phyloP scores from a whole-genome alignment of 495 filamentous ascomycete genomes.

The Tirmania nivea region DNA sequence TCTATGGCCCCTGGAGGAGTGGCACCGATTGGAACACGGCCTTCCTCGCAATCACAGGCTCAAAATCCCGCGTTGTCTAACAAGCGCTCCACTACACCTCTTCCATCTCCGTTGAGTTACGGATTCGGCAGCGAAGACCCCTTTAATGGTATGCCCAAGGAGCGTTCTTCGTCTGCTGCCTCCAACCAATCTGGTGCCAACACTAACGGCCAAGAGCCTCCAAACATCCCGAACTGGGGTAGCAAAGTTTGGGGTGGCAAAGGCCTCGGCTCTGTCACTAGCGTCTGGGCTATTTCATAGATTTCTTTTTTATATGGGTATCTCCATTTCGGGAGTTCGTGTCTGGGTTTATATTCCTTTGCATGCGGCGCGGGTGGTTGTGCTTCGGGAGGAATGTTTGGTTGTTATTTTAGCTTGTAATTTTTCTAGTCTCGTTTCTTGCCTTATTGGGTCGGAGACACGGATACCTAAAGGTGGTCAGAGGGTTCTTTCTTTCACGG shows the following conservation, averaged over 20 bases:
- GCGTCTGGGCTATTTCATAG: conserved; percentile 17
- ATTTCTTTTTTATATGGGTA: conserved; percentile 1
- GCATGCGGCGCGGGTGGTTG: conserved; percentile 16
- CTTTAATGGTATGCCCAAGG: conserved; percentile 22
- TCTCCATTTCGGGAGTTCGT: conserved; percentile 13
- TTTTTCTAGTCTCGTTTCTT: conserved; percentile 11
- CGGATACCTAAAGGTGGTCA: conserved; percentile 21
- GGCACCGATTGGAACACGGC: conserved; percentile 85
- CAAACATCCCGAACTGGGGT: conserved; percentile 14
- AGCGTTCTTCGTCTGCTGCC: conserved; percentile 38
- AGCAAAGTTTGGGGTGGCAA: conserved; percentile 32
- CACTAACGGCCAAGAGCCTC: conserved; percentile 15
- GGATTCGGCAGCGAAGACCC: conserved; percentile 20
- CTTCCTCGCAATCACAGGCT: conserved; percentile 29
- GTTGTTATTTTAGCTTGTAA: conserved; percentile 19
- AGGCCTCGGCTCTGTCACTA: conserved; percentile 22
- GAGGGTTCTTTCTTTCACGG: conserved; percentile 19
- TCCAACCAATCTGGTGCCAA: conserved; percentile 33
- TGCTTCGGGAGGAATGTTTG: conserved; percentile 20
- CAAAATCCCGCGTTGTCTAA: conserved; percentile 41
- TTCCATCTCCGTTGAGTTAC: conserved; percentile 72
- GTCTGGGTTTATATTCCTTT: conserved; percentile 20
- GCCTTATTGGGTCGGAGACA: conserved; percentile 15
- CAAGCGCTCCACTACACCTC: conserved; percentile 73
- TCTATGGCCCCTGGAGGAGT: conserved; percentile 37